Evolutionary conservation across 2,329 filamentous ascomycete species (phyloP), one percentile per base, ranked within the genome.

Genomic region (Nannizzia gypsea): DNA sequence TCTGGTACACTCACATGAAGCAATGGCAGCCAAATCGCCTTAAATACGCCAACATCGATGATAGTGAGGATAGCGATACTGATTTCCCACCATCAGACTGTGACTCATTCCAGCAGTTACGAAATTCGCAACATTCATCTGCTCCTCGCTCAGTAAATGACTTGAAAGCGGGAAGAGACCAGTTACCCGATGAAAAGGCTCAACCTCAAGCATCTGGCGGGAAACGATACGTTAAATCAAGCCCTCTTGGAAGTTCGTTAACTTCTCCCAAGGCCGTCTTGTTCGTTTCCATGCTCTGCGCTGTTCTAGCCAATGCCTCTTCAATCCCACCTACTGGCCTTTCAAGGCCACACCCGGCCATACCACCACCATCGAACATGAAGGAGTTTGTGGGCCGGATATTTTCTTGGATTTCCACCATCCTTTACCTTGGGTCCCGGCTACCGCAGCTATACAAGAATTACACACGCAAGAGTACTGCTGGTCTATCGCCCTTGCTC

Each of bases 361-460:
- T 63, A 8, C 48, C 59, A 3, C 67, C 72, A 1, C 65, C 66
- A 4, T 63, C 70, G 40, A 68, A 69, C 3, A 62, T 71, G 2
- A 64, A 76, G 15, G 76, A 80, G 61, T 68, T 75, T 9, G 72
- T 76, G 22, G 81, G 81, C 58, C 77, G 75, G 6, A 70, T 82
- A 57, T 69, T 81, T 59, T 82, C 81, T 26, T 83, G 81, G 81
- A 72, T 76, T 65, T 81, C 80, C 9, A 82, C 81, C 0, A 56
- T 78, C 28, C 74, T 83, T 24, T 84, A 84, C 66, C 79, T 84
- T 38, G 77, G 75, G 63, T 84, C 82, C 31, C 80, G 82, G 24
- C 71, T 85, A 59, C 84, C 84, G 0, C 84, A 87, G 67, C 77
- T 87, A 40, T 81, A 83, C 74, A 84, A 85, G 66, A 87, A 87